Base-by-base conservation (phyloP, 306 rosid genomes). In the Fagus sylvatica region DNA sequence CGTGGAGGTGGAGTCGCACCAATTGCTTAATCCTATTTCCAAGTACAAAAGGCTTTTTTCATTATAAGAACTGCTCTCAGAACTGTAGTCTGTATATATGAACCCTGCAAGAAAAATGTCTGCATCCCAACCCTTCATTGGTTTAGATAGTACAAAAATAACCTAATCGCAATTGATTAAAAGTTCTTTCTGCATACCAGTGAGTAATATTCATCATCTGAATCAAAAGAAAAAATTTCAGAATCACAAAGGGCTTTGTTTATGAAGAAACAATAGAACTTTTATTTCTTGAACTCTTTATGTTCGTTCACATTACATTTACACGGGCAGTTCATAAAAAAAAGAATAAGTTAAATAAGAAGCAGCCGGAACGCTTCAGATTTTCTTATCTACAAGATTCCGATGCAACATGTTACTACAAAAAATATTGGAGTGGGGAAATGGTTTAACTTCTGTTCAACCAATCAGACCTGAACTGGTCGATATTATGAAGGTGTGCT, bases 361-460 rank as follows among this genome's bases (percentile, higher is more conserved):
- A 64, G 76, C 39, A 4, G 43, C 39, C 16, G 59, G 53, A 33
- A 15, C 59, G 60, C 17, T 70, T 4, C n/a, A 13, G 41, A 78
- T 76, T 22, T 22, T 22, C 49, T 43, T 43, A 43, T 70, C 79
- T 70, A 79, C 80, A 84, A 75, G 40, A 59, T 57, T 53, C 36
- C 46, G 36, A 37, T 15, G 5, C 46, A 75, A 32, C 39, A 75
- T 64, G 7, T 43, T 76, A 49, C 76, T 62, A 79, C 72, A 79
- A 73, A 60, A 71, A 76, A 73, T 36, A 22, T 16, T 8, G 4
- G n/a, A 2, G 72, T 53, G 46, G 39, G 79, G 73, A 64, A 33
- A 76, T 48, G 92, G 93, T 85, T 94, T 62, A 92, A 92, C 93
- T 64, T 76, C 22, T 76, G 93, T 90, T 90, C 78, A 94, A 89